Percentiles rank a stretch among this genome's conserved stretches.
Conservation (phyloP, 2,329 filamentous ascomycete species). For the Amauroascus niger region DNA sequence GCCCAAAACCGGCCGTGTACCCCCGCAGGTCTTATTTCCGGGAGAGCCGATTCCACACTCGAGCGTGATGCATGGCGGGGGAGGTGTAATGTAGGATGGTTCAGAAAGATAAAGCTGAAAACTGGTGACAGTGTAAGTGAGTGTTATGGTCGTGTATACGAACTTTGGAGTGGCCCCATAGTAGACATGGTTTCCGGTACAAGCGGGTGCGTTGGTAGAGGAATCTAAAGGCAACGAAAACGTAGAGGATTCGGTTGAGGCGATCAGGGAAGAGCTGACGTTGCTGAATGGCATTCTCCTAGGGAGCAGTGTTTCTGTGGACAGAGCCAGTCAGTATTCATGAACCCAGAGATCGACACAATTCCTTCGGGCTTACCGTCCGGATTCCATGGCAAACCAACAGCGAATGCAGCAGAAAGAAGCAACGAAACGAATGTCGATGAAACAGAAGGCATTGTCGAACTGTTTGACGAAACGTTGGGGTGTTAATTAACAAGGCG, state of each 20-base stretch:
- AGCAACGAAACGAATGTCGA: not conserved
- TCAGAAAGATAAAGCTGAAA: not conserved
- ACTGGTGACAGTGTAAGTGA: slow-evolving; percentile 7
- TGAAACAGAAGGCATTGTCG: not conserved
- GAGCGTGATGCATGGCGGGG: slow-evolving; percentile 9
- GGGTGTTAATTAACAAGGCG: not conserved
- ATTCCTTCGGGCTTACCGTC: not conserved
- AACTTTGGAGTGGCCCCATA: not conserved
- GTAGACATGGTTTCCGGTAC: not conserved
- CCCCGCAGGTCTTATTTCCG: not conserved
- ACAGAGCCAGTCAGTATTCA: not conserved
- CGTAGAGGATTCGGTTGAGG: not conserved
- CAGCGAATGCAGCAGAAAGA: not conserved
- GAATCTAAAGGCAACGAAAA: not conserved
- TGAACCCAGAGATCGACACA: not conserved
- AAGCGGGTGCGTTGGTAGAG: not conserved
- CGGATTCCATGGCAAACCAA: not conserved
- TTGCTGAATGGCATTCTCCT: not conserved
- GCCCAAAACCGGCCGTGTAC: not conserved
- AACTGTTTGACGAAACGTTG: not conserved
- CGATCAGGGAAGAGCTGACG: not conserved
- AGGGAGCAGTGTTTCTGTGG: not conserved
- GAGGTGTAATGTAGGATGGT: slow-evolving; percentile 12
- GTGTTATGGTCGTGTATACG: slow-evolving; percentile 12
- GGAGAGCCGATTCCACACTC: not conserved